Evolutionary conservation across 1,284 basidiomycete species (phyloP).

Genomic region (Lentinula novae-zelandiae): DNA sequence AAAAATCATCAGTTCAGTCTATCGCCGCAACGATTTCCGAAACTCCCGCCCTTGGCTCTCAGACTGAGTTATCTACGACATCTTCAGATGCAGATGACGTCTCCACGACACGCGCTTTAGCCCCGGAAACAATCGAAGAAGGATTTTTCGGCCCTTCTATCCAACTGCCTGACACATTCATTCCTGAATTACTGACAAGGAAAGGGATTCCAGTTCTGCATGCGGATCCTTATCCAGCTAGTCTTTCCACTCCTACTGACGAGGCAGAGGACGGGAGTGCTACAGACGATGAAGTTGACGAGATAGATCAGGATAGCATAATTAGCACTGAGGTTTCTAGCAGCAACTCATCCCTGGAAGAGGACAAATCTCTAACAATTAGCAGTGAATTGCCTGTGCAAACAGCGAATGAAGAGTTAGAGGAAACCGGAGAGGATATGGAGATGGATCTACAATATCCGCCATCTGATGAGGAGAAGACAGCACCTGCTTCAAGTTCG

Average conservation of each 20-base stretch:
- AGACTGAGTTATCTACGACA: neutral
- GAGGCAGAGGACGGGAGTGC: neutral
- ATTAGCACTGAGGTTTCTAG: conserved; percentile 1
- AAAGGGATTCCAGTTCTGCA: neutral
- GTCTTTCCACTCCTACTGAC: conserved; percentile 9
- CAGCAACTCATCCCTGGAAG: conserved; percentile 4
- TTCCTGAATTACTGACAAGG: neutral
- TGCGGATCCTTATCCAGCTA: conserved; percentile 11
- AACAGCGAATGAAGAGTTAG: neutral
- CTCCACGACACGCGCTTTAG: neutral
- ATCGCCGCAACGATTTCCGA: neutral
- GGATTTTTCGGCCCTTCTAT: neutral
- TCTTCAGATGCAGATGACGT: neutral
- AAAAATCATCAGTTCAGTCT: neutral
- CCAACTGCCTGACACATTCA: neutral
- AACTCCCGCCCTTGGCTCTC: neutral
- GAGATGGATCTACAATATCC: conserved; percentile 3
- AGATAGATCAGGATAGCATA: neutral
- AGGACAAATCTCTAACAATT: neutral
- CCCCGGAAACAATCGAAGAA: neutral
- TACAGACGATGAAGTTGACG: conserved; percentile 12
- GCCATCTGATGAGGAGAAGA: conserved; percentile 11
- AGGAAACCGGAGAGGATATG: neutral
- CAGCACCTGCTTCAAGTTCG: conserved; percentile 9
- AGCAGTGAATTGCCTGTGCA: neutral